These are phyloP conservation scores for Sarocladium oryzae DNA, from an alignment of 2,329 filamentous ascomycete genomes.

Conservation along the genomic window DNA sequence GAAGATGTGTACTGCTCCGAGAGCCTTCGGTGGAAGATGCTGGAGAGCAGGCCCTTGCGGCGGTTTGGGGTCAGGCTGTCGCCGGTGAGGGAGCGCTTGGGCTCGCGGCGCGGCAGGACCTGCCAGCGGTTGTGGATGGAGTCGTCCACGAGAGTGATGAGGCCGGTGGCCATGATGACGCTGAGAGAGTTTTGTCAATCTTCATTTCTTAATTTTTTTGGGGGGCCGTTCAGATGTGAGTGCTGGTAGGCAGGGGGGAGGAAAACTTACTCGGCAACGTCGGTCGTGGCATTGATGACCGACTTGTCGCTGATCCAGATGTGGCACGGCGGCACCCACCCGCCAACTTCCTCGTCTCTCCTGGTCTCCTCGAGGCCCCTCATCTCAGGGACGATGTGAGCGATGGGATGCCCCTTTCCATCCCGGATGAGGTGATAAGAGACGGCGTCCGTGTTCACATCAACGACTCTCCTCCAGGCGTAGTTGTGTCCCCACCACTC, in stretches of 20 bases:
- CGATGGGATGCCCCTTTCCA: constrained; percentile 55
- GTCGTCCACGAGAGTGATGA: constrained; percentile 84
- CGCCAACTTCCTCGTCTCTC: constrained; percentile 70
- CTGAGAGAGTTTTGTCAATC: no score
- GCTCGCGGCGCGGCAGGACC: constrained; percentile 27
- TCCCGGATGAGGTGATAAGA: constrained; percentile 76
- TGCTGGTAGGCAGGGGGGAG: constrained; percentile 10
- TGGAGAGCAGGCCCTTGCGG: constrained; percentile 27
- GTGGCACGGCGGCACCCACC: constrained; percentile 84
- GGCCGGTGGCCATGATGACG: constrained; percentile 82
- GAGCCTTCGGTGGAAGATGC: constrained; percentile 34
- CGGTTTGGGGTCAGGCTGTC: background rate
- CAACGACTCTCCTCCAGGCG: constrained; percentile 72
- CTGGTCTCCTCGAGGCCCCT: constrained; percentile 63
- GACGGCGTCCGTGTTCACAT: constrained; percentile 59
- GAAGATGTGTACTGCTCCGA: constrained; percentile 28
- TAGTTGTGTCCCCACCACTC: constrained; percentile 90
- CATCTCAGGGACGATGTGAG: constrained; percentile 78
- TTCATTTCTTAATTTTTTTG: no score
- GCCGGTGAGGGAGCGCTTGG: constrained; percentile 17
- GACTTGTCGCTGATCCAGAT: constrained; percentile 80
- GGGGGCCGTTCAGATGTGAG: no score
- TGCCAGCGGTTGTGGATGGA: constrained; percentile 77
- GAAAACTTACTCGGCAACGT: constrained; percentile 73
- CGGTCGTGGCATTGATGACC: constrained; percentile 63